Conservation (phyloP, 768 basidiomycete genomes). For the Tubosaeta sp. region DNA sequence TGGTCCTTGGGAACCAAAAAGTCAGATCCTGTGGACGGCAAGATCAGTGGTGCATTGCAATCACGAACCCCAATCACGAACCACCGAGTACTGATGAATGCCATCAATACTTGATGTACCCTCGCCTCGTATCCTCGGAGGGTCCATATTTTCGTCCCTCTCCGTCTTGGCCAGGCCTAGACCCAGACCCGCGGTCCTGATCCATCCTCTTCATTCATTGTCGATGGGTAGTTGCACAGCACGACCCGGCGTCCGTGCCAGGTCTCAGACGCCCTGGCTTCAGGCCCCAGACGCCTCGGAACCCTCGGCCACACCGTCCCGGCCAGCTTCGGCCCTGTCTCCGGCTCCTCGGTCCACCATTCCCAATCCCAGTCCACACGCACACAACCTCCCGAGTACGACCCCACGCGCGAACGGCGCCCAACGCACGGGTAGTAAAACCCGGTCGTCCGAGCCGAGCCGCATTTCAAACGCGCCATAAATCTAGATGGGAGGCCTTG, state of each 20-base stretch:
- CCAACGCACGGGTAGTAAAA: constrained; percentile 48
- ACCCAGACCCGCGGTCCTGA: too few species aligned
- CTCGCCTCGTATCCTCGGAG: constrained; percentile 30
- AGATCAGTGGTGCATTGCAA: background rate
- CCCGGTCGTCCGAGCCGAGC: constrained; percentile 40
- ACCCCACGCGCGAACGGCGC: constrained; percentile 33
- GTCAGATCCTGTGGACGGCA: background rate
- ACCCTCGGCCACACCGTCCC: background rate
- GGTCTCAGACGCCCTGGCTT: too few species aligned
- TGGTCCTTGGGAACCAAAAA: background rate
- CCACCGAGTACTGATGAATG: background rate
- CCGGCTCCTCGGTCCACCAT: too few species aligned
- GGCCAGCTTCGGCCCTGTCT: too few species aligned
- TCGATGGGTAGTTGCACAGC: constrained; percentile 25
- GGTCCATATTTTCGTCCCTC: background rate
- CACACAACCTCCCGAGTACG: constrained; percentile 39
- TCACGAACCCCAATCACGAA: background rate
- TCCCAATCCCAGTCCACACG: too few species aligned
- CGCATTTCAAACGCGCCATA: constrained; percentile 59
- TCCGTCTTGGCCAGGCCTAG: background rate
- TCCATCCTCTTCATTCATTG: background rate
- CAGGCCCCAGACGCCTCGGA: background rate
- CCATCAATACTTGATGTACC: constrained; percentile 4
- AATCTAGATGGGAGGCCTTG: constrained; percentile 17
- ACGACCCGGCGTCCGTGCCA: too few species aligned